These are phyloP conservation scores for Fraxinus pennsylvanica DNA, from an alignment of 257 asterid species.

Conservation along the genomic window DNA sequence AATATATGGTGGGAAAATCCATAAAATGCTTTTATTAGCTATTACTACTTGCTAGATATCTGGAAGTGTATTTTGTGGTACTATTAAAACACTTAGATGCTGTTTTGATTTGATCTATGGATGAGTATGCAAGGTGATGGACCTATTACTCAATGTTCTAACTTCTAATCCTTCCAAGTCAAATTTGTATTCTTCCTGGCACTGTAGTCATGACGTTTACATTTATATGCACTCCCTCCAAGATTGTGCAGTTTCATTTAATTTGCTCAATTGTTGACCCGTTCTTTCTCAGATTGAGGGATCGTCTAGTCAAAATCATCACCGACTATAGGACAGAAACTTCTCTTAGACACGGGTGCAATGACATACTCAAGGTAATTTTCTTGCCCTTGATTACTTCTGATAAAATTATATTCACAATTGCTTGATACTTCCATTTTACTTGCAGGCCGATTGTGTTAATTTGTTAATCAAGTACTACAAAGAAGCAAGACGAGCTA, in stretches of 20 bases:
- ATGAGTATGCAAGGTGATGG: background rate
- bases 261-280: slow-evolving; percentile 23
- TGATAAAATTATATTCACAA: background rate
- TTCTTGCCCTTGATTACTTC: slow-evolving; percentile 1
- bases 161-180: background rate
- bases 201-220: background rate
- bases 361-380: slow-evolving; percentile 85
- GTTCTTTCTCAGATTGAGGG: slow-evolving; percentile 75
- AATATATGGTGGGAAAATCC: too few species aligned
- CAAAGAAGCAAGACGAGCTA: slow-evolving; percentile 91
- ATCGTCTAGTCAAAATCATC: slow-evolving; percentile 88
- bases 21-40: too few species aligned
- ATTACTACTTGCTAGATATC: too few species aligned
- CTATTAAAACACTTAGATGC: too few species aligned
- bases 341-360: slow-evolving; percentile 95
- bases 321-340: slow-evolving; percentile 99
- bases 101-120: too few species aligned
- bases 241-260: slow-evolving; percentile 3
- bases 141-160: background rate
- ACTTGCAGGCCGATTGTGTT: slow-evolving; percentile 86
- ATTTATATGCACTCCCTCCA: background rate
- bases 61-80: too few species aligned
- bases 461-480: slow-evolving; percentile 79
- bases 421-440: background rate
- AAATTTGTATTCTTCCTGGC: background rate